phyloP scores from a whole-genome alignment of 1,284 basidiomycete species.

The Tetrapyrgos nigripes region DNA sequence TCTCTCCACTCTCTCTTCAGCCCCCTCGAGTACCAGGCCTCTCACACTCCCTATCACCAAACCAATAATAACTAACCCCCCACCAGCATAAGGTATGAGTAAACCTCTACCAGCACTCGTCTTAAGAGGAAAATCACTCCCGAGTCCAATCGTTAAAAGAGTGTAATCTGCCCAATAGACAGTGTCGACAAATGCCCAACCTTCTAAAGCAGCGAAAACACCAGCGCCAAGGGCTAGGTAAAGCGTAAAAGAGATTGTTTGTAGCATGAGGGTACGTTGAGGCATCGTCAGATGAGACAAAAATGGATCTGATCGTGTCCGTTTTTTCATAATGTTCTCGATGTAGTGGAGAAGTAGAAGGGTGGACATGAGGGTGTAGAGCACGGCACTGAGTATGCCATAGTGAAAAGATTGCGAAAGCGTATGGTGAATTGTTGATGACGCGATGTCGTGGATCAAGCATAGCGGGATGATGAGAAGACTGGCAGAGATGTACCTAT shows the following conservation, averaged over 20 bases:
- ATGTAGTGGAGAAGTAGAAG: slow-evolving; percentile 39
- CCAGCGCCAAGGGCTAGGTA: slow-evolving; percentile 45
- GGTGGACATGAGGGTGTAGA: slow-evolving; percentile 40
- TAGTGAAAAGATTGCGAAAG: slow-evolving; percentile 46
- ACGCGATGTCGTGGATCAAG: slow-evolving; percentile 25
- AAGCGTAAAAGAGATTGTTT: slow-evolving; percentile 43
- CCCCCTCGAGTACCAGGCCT: slow-evolving; percentile 43
- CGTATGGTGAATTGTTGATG: slow-evolving; percentile 11
- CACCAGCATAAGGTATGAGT: slow-evolving; percentile 42
- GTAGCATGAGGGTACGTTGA: slow-evolving; percentile 48
- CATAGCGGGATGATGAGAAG: slow-evolving; percentile 39
- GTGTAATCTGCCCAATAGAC: slow-evolving; percentile 50
- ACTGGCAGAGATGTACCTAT: slow-evolving; percentile 40
- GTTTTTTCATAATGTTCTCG: slow-evolving; percentile 15
- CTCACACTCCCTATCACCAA: slow-evolving; percentile 43
- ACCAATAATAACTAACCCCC: slow-evolving; percentile 42
- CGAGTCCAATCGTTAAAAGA: slow-evolving; percentile 45
- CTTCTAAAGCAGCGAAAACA: slow-evolving; percentile 39
- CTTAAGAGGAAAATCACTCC: slow-evolving; percentile 41
- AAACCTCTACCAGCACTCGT: slow-evolving; percentile 32
- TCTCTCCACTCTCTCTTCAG: slow-evolving; percentile 36
- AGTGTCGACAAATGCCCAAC: slow-evolving; percentile 42
- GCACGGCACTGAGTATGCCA: slow-evolving; percentile 36
- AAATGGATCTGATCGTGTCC: slow-evolving; percentile 26
- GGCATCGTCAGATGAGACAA: slow-evolving; percentile 42